Evolutionary conservation across 179 eudicot genomes (phyloP), one percentile per base, ranked within the genome.

Genomic region (Sideroxylon spinosum): DNA sequence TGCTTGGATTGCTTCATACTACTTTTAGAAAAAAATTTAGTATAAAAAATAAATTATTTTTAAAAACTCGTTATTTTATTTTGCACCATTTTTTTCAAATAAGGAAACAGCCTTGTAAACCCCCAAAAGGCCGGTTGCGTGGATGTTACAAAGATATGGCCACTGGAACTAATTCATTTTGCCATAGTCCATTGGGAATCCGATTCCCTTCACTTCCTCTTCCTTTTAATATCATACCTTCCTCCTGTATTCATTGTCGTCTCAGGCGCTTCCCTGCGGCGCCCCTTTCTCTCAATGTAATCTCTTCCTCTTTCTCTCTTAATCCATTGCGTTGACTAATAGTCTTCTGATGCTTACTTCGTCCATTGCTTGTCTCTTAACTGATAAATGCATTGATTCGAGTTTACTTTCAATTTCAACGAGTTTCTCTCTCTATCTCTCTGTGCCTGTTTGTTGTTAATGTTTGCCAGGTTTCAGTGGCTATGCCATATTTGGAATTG

Each of bases 251-350:
- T 25, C 78, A 1, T 72, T 37, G 14, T 56, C 76, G 37, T 63
- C 71, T 26, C 78, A 48, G 26, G 20, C 60, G 23, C 46, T 23
- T 25, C 48, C 11, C 23, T 63, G 60, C 60, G 52, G 63, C 7
- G 37, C 56, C 78, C 19, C 57, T 61, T 22, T 74, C 57, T 75
- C 78, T 75, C 69, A 0, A 14, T 57, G 78, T 75, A 76, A 46
- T 76, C 61, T 62, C 61, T 63, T 52, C 44, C 78, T 63, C 60
- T 62, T 60, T 63, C 16, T 53, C 57, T 64, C 44, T 53, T 25
- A 49, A 3, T 61, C 0, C 32, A 17, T 23, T 60, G 6, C 32
- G 1, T 61, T 63, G 8, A 16, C 53, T 48, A 9, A 19, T 75
- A 3, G 78, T 65, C 16, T 44, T 44, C 32, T 60, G 69, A 72